Evolutionary conservation across 192 early-diverging fungal genomes (phyloP), one percentile per base, ranked within the genome.

Genomic region (Irineochytrium annulatum): DNA sequence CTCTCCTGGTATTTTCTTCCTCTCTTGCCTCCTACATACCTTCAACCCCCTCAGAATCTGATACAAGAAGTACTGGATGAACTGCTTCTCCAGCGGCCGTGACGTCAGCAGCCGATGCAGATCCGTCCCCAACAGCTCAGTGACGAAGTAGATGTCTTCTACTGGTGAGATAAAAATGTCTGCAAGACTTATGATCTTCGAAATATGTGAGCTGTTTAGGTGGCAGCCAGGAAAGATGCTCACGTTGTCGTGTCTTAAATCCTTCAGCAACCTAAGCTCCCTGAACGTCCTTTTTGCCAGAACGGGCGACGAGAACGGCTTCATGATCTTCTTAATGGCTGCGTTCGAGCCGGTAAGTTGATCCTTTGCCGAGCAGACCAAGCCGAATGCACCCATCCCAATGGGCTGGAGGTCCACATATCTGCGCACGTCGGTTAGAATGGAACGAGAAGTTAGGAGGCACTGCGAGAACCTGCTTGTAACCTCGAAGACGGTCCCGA

Each of bases 51-150:
- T 80, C 62, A 95, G 69, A 49, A 98, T 93, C 67, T 98, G 95
- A 71, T 95, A 98, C 68, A 94, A 79, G 73, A 98, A 98, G 84
- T 93, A 98, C 73, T 98, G 91, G 60, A 95, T 89, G 58, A 94
- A 94, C 69, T 94, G 91, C 70, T 90, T 91, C 57, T 95, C 93
- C 54, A 98, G 75, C 24, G 91, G 91, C 60, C 92, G 80, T 34
- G 90, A 89, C 45, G 88, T 87, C 43, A 95, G 76, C 44, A 98
- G 81, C 44, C 94, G 87, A 71, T 95, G 92, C 45, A 98, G 79
- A 74, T 98, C 95, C 0, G 95, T 94, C 59, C 92, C 95, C 20
- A 98, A 72, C 35, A 95, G 75, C 65, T 98, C 95, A 4, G 94
- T 96, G 26, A 98, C 94, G 76, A 98, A 94, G 73, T 98, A 98